Evolutionary conservation across 257 asterid genomes (phyloP).

Genomic region (Penstemon barbatus): DNA sequence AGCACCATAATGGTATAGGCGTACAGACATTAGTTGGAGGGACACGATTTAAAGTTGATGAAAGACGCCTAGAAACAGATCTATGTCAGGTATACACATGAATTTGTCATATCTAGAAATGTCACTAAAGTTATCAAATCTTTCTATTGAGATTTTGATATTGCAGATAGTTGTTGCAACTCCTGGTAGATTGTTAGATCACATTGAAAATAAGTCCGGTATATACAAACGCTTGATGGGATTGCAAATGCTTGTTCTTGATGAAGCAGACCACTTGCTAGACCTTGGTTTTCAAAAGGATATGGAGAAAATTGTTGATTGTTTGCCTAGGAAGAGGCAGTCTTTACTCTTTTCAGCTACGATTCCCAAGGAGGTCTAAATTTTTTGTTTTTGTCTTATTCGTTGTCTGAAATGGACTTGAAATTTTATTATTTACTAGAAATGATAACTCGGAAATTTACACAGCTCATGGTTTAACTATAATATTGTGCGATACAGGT

Average conservation of each 20-base stretch:
- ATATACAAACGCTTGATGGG: conserved; percentile 87
- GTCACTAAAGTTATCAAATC: too few species aligned
- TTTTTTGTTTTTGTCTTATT: conserved; percentile 19
- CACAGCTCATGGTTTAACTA: conserved; percentile 20
- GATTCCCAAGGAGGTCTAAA: conserved; percentile 78
- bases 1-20: conserved; percentile 82
- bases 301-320: conserved; percentile 86
- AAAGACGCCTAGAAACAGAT: conserved; percentile 67
- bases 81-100: conserved; percentile 63
- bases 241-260: conserved; percentile 84
- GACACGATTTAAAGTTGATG: conserved; percentile 84
- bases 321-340: conserved; percentile 88
- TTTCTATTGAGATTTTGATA: conserved; percentile 8
- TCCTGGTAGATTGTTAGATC: conserved; percentile 96
- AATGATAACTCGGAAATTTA: too few species aligned
- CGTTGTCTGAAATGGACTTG: background rate
- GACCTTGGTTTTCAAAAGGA: conserved; percentile 91
- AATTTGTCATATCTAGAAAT: background rate
- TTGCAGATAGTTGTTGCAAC: conserved; percentile 78
- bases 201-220: conserved; percentile 89
- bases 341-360: conserved; percentile 87
- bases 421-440: background rate
- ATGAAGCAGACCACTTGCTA: conserved; percentile 87
- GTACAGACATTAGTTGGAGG: conserved; percentile 90
- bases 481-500: conserved; percentile 55